phyloP scores from a whole-genome alignment of 208 protist genomes.

The Wallacemonas sp. region DNA sequence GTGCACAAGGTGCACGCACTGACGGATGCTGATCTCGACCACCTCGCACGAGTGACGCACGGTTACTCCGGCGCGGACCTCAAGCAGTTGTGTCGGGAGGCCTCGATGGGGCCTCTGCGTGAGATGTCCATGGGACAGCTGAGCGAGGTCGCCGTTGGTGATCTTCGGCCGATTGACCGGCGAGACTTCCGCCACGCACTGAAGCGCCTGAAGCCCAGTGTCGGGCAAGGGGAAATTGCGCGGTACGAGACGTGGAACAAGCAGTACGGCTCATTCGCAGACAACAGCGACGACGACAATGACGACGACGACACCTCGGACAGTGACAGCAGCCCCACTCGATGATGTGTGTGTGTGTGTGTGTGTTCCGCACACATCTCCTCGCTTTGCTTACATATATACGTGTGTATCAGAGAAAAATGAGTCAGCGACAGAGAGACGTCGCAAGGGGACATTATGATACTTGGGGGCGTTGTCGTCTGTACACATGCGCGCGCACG shows the following conservation, averaged over 20 bases:
- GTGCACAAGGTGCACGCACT: constrained; percentile 22
- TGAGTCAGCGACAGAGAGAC: too few species aligned
- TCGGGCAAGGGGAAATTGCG: constrained; percentile 59
- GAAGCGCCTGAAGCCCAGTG: constrained; percentile 75
- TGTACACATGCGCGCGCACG: too few species aligned
- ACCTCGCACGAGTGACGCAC: constrained; percentile 46
- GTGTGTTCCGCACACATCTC: too few species aligned
- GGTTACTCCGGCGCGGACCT: constrained; percentile 83
- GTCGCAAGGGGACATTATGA: too few species aligned
- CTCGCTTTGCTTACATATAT: too few species aligned
- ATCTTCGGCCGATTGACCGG: constrained; percentile 60
- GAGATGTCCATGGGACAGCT: constrained; percentile 54
- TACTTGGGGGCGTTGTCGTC: too few species aligned
- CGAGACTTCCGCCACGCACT: constrained; percentile 79
- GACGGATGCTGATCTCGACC: constrained; percentile 25
- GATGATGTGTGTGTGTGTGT: too few species aligned
- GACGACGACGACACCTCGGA: constrained; percentile 14
- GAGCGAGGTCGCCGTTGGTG: constrained; percentile 35
- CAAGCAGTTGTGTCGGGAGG: constrained; percentile 74
- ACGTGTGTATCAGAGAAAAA: too few species aligned
- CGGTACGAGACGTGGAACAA: constrained; percentile 85
- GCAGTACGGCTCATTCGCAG: constrained; percentile 75
- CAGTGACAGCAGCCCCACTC: background rate
- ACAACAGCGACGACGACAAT: constrained; percentile 25
- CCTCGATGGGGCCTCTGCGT: constrained; percentile 74